phyloP scores from a whole-genome alignment of 2,329 filamentous ascomycete species.

The Coniella lustricola region DNA sequence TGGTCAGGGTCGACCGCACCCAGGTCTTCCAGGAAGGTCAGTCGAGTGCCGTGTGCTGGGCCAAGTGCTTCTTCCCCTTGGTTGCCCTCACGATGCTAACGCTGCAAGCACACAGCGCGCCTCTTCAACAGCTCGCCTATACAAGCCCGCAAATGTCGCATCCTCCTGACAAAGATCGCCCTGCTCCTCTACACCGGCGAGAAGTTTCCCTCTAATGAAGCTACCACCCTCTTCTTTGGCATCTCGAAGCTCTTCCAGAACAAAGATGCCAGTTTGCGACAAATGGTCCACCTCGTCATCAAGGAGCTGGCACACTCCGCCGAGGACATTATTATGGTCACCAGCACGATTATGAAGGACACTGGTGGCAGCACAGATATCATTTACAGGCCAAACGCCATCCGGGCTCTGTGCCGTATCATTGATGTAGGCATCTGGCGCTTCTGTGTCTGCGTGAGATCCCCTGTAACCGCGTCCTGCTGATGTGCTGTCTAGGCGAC shows the following conservation, averaged over 20 bases:
- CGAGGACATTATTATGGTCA: slow-evolving; percentile 99
- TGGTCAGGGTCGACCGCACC: slow-evolving; percentile 96
- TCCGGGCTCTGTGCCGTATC: slow-evolving; percentile 89
- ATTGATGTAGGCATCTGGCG: slow-evolving; percentile 67
- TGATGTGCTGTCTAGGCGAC: slow-evolving; percentile 55
- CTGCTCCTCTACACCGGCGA: slow-evolving; percentile 95
- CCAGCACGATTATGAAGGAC: slow-evolving; percentile 99
- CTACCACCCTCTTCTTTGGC: slow-evolving; percentile 95
- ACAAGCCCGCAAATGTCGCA: slow-evolving; percentile 93
- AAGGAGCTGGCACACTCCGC: slow-evolving; percentile 95
- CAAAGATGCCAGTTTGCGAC: slow-evolving; percentile 93
- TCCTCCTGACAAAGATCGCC: slow-evolving; percentile 93
- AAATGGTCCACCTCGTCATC: slow-evolving; percentile 98
- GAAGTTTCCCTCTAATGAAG: slow-evolving; percentile 94
- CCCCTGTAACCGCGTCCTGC: slow-evolving; percentile 4
- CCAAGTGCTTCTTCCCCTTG: slow-evolving; percentile 18
- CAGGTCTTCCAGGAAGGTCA: slow-evolving; percentile 98
- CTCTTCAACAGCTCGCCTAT: slow-evolving; percentile 97
- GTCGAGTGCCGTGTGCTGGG: slow-evolving; percentile 23
- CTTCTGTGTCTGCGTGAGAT: background rate
- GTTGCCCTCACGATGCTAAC: slow-evolving; percentile 27
- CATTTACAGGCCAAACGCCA: slow-evolving; percentile 91
- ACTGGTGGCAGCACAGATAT: slow-evolving; percentile 92
- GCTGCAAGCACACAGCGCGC: slow-evolving; percentile 56
- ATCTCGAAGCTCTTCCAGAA: slow-evolving; percentile 99